Evolutionary conservation across 2,329 filamentous ascomycete genomes (phyloP), one percentile per base, ranked within the genome.

Genomic region (Verticillium nubilum): DNA sequence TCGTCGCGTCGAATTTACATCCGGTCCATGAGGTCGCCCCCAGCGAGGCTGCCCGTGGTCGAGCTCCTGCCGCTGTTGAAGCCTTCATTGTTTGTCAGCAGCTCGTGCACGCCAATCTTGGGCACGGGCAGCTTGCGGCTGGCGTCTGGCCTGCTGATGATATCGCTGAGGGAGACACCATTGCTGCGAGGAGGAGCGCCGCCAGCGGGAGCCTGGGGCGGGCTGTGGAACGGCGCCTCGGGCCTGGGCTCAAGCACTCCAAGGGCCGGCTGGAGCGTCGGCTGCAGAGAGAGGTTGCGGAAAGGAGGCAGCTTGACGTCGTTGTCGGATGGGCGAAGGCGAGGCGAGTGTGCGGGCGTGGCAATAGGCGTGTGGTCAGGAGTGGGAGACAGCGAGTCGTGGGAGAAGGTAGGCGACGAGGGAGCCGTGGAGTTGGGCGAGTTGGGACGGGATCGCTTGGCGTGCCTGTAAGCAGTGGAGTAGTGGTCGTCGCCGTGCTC

Each of bases 321-420:
- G 65, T 89, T 87, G 65, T 80, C 85, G 69, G 90, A 89, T 3
- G 94, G 91, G 62, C 93, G 85, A 66, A 99, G 82, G 52, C 95
- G 91, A 57, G 95, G 95, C 19, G 93, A 97, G 75, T 98, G 95
- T 52, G 93, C 94, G 4, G 94, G 94, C 5, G 94, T 99, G 28
- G 93, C 94, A 59, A 98, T 86, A n/a, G 94, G 94, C n/a, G 95
- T 98, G 79, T 97, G 93, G 70, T 98, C 94, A 12, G 94, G 95
- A 1, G 94, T 99, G 4, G 94, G 95, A 10, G 94, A 98, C 54
- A 94, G 84, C 12, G 94, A 97, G 74, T 97, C 92, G 76, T 97
- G 92, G 2, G 94, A 97, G 74, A 97, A 97, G 3, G 93, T 97
- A 27, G 94, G 94, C 31, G 94, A 98, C 27, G 94, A 96, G 23